Evolutionary conservation across 2,329 filamentous ascomycete genomes (phyloP), one percentile per base, ranked within the genome.

Genomic region (Alternaria sp.): DNA sequence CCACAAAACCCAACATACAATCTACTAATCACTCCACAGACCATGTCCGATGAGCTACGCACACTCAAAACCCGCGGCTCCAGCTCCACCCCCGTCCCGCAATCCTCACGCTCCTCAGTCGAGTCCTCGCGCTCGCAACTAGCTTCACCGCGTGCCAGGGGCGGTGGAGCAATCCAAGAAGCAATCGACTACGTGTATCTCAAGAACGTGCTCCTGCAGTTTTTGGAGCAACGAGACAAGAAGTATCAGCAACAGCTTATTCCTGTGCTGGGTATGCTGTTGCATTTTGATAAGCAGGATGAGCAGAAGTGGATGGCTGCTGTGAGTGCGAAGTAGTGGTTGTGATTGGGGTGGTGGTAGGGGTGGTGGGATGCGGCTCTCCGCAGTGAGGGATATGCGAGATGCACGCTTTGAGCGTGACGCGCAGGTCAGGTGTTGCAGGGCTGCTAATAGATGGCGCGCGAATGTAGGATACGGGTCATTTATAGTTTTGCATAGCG

Each of bases 231-330:
- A 69, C 92, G 89, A 81, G 92, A 95, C 75, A 91, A 90, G 77
- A 91, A 88, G 81, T 83, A 92, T 71, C 87, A 93, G 72, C 86
- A 88, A 66, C 91, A 93, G 83, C 84, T 95, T 67, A 90, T 96
- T 59, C 91, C 91, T 1, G 91, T 94, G 32, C 78, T 96, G 72
- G 90, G 90, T 28, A 90, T 91, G 85, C 81, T 95, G 75, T 81
- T 96, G 74, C 88, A 89, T 77, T 93, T 95, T 81, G 90, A 93
- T 81, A 88, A 89, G 71, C 88, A 86, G 71, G 93, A 97, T 70
- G 91, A 96, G 81, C 90, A 96, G 80, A 95, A 93, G 80, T 97
- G 93, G 93, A 88, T 90, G 80, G 87, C 89, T 17, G 93, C 91
- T 3, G 89, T 97, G 52, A 84, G 85, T 64, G 84, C 86, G 15